Conservation (phyloP, 345 rosid species). For the Pseudoturritis turrita region DNA sequence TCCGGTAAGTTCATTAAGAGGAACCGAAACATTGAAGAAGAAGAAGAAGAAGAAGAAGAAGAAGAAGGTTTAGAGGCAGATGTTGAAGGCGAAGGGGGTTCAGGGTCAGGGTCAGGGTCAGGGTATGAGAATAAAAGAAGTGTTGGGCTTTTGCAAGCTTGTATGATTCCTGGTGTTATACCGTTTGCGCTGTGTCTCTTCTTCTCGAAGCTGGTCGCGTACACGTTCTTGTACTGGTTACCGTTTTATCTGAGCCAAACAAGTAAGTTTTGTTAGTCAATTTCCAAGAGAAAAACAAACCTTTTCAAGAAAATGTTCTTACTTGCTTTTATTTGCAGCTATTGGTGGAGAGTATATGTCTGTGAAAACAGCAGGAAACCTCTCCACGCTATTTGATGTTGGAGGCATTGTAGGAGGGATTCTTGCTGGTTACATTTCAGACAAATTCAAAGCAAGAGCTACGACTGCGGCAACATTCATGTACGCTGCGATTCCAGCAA, state of each 20-base stretch:
- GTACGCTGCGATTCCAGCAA: constrained; percentile 80
- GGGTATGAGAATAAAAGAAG: constrained; percentile 42
- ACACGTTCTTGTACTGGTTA: constrained; percentile 87
- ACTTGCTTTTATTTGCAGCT: constrained; percentile 43
- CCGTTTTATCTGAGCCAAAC: constrained; percentile 92
- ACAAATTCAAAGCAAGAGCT: constrained; percentile 79
- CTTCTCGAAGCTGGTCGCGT: constrained; percentile 91
- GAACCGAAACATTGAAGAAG: constrained; percentile 9
- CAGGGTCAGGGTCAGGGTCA: constrained; percentile 8
- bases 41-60: constrained; percentile 7
- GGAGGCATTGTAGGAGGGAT: constrained; percentile 91
- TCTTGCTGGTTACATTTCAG: constrained; percentile 78
- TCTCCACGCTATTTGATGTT: constrained; percentile 85
- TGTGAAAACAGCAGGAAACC: constrained; percentile 92
- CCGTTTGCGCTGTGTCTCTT: constrained; percentile 85
- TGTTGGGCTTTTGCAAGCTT: constrained; percentile 81
- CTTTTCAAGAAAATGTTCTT: background rate
- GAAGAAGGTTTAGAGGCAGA: constrained; percentile 12
- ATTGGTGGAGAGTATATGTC: constrained; percentile 84
- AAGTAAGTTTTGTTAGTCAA: constrained; percentile 37
- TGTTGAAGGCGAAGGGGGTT: constrained; percentile 15
- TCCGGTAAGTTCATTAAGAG: constrained; percentile 43
- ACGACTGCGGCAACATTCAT: constrained; percentile 79
- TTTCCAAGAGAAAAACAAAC: background rate
- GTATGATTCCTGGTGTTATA: constrained; percentile 88